phyloP scores from a whole-genome alignment of 495 filamentous ascomycete species.

The Thermothielavioides terrestris region DNA sequence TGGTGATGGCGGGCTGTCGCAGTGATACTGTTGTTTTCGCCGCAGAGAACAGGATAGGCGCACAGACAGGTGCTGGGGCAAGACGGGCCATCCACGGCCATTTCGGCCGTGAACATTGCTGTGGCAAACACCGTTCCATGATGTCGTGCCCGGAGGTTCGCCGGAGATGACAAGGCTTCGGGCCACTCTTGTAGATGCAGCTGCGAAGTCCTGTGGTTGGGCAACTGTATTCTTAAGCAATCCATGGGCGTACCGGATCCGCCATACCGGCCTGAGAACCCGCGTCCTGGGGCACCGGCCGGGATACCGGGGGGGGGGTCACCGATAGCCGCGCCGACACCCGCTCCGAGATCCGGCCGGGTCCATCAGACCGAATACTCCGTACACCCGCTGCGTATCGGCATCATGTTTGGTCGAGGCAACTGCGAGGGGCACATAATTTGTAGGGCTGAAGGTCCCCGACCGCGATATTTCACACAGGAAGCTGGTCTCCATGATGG shows the following conservation, averaged over 20 bases:
- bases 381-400: no score
- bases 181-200: neutral
- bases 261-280: neutral
- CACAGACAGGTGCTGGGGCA: neutral
- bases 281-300: neutral
- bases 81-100: no score
- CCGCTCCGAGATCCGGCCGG: neutral
- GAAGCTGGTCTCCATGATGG: no score
- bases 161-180: neutral
- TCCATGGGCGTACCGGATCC: neutral
- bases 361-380: neutral
- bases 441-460: no score
- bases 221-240: no score
- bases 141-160: neutral
- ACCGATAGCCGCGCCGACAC: constrained; percentile 6
- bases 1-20: neutral
- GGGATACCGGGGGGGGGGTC: neutral
- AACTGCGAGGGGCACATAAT: no score
- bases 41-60: neutral
- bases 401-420: neutral
- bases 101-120: no score
- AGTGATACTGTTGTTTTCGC: neutral
- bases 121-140: neutral
- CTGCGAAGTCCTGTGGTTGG: no score
- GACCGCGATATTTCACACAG: no score